A percentile compares a stretch with the other conserved stretches of the same genome.
Evolutionary conservation across 441 rosid species (phyloP).

Genomic region (Kokia cookei): DNA sequence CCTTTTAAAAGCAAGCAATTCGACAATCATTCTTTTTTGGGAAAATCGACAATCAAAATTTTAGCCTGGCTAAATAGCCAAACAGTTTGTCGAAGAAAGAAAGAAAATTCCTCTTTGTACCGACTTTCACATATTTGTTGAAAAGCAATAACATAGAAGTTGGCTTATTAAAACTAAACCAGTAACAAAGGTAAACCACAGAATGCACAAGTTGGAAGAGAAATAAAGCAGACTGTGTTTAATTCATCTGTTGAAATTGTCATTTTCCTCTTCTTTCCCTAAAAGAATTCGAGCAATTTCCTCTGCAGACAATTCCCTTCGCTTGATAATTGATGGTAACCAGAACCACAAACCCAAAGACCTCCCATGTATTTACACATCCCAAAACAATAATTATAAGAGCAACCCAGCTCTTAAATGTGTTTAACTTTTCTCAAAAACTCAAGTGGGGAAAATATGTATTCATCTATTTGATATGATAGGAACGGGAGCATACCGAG

Average conservation of each 20-base stretch:
- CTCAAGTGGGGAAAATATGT: slow-evolving; percentile 10
- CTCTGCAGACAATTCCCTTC: slow-evolving; percentile 28
- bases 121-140: not conserved
- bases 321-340: not conserved
- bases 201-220: not conserved
- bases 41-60: too few relatives aligned
- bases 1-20: not conserved
- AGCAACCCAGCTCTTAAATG: slow-evolving; percentile 25
- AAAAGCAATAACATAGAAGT: not conserved
- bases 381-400: slow-evolving; percentile 12
- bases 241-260: slow-evolving; percentile 24
- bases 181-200: not conserved
- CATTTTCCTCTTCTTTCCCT: not conserved
- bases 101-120: not conserved
- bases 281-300: slow-evolving; percentile 31
- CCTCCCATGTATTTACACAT: slow-evolving; percentile 37
- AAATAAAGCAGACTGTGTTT: slow-evolving; percentile 7
- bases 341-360: too few relatives aligned
- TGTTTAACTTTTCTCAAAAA: slow-evolving; percentile 19
- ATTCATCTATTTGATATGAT: slow-evolving; percentile 56
- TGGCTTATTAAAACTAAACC: not conserved
- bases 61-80: too few relatives aligned
- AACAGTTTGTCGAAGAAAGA: too few relatives aligned
- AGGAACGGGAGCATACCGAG: slow-evolving; percentile 64
- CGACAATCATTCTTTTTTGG: too few relatives aligned